Conservation (phyloP, 352 stramenopile species). For the Phytophthora sp. region DNA sequence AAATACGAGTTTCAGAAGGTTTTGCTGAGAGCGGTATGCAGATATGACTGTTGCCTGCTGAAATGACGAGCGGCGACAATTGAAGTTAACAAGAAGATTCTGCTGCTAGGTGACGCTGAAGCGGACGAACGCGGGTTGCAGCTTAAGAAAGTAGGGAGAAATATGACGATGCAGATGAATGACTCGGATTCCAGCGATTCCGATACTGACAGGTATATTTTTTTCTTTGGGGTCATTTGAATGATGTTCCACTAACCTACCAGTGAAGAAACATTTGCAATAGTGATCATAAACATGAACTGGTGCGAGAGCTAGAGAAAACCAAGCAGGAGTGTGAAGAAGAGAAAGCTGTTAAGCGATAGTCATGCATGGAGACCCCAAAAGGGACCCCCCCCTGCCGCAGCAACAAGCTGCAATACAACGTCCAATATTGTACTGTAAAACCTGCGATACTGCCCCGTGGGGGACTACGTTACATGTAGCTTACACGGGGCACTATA, state of each 20-base stretch:
- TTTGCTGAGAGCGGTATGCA: no score
- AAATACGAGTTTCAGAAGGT: constrained; percentile 77
- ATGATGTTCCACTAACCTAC: background rate
- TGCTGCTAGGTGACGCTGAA: constrained; percentile 78
- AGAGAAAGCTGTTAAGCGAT: constrained; percentile 80
- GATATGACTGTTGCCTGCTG: background rate
- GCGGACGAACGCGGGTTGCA: constrained; percentile 78
- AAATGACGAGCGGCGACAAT: constrained; percentile 63
- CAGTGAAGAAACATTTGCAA: background rate
- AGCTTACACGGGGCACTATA: no score
- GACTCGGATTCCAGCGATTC: constrained; percentile 72
- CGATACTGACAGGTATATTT: constrained; percentile 70
- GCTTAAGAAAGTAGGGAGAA: constrained; percentile 90
- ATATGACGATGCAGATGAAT: constrained; percentile 92
- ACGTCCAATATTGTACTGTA: no score
- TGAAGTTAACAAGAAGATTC: constrained; percentile 88
- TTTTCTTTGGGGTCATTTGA: background rate
- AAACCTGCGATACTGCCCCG: no score
- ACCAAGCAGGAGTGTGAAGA: constrained; percentile 97
- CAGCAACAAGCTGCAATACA: constrained; percentile 44
- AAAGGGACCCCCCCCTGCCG: constrained; percentile 94
- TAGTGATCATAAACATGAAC: constrained; percentile 93
- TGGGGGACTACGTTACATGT: no score
- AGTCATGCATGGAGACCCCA: constrained; percentile 92
- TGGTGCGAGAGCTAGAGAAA: constrained; percentile 98